Evolutionary conservation across 345 rosid genomes (phyloP), one percentile per base, ranked within the genome.

Genomic region (Citrus unshiu): DNA sequence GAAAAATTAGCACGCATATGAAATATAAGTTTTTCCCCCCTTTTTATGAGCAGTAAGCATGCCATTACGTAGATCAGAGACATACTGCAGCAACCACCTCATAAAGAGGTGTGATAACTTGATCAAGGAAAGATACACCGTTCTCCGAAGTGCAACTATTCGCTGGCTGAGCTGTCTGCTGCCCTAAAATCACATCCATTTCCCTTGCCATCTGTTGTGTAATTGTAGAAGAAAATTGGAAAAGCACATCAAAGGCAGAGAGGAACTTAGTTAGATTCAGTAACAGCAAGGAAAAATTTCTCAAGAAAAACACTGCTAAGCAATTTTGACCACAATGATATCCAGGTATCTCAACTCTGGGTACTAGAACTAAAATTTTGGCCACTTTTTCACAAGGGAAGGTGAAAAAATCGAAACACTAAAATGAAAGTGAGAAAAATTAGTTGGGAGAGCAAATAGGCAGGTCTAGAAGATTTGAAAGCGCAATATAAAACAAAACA

Each of bases 71-170:
- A 29, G 9, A 68, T 59, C n/a, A 62, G 69, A 79, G 75, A 80
- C 94, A 79, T 90, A 95, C 99, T 85, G 97, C 98, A 14, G 98
- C 89, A 74, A 92, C 85, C 74, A 91, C 97, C 61, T 88, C 97
- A 85, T 88, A 94, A 30, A 96, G 79, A 9, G 99, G 99, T 83
- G 90, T 75, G 75, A 96, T 90, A 63, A 96, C 95, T 72, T 86
- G 88, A 87, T 88, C 89, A 75, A 96, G 97, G 88, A 91, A 96
- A 56, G 99, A 87, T 56, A 81, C 95, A 75, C 88, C 91, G 81
- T 78, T 81, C 66, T 88, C 92, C 68, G 84, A 79, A 77, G 66
- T 65, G 88, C 98, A 96, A 79, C 99, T 96, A 82, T 88, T 86
- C 75, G 98, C 99, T 10, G 83, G 91, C 76, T 86, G 91, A 72